Evolutionary conservation across 192 early-diverging fungal genomes (phyloP).

Genomic region (Rhizoclosmatium globosum): DNA sequence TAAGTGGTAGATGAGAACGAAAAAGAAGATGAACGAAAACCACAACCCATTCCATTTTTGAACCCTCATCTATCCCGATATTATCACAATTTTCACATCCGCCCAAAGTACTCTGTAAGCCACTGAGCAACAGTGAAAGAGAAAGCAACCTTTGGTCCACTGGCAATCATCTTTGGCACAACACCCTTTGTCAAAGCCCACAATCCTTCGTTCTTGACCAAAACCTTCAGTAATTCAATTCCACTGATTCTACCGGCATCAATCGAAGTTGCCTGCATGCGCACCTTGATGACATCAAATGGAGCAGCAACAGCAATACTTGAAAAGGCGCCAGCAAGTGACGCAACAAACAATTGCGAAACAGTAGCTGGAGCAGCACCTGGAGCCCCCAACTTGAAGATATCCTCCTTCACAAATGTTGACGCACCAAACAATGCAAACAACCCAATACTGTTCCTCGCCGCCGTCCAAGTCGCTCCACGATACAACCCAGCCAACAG

Average conservation of each 20-base stretch:
- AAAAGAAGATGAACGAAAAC: conserved; percentile 62
- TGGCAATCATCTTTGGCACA: conserved; percentile 44
- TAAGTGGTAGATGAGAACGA: neutral
- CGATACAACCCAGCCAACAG: conserved; percentile 37
- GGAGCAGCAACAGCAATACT: conserved; percentile 90
- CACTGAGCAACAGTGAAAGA: conserved; percentile 93
- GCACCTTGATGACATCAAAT: conserved; percentile 96
- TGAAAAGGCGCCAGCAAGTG: conserved; percentile 86
- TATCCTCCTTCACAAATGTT: conserved; percentile 88
- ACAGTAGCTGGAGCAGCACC: conserved; percentile 76
- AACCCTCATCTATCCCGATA: too few species aligned
- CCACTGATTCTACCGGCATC: conserved; percentile 76
- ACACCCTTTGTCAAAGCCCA: conserved; percentile 86
- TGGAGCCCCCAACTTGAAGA: conserved; percentile 81
- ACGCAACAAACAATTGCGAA: conserved; percentile 87
- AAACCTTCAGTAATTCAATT: conserved; percentile 74
- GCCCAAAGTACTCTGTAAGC: conserved; percentile 50
- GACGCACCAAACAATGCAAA: conserved; percentile 92
- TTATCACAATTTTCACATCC: neutral
- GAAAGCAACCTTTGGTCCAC: conserved; percentile 92
- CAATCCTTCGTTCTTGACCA: conserved; percentile 88
- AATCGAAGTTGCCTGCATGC: conserved; percentile 90
- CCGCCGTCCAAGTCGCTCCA: conserved; percentile 89
- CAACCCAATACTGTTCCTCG: conserved; percentile 91
- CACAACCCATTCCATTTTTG: neutral